Evolutionary conservation across 2,329 filamentous ascomycete species (phyloP), one percentile per base, ranked within the genome.

Genomic region (Aspergillus nomiae): DNA sequence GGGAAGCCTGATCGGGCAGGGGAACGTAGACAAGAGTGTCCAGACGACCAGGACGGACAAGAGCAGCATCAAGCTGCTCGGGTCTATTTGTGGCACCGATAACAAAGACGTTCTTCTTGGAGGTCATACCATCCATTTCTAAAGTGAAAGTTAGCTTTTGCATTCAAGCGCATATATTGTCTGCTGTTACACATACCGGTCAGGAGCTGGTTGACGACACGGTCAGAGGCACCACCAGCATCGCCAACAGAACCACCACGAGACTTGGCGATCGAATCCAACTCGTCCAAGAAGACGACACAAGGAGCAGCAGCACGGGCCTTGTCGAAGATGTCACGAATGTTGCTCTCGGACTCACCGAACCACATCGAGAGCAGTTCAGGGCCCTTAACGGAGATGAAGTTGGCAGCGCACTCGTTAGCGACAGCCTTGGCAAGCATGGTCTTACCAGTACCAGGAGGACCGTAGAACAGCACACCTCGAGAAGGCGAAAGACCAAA

Each of bases 21-120:
- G 95, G 95, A 71, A 99, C 95, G 79, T 99, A 99, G 80, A 99
- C 95, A 70, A 99, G 89, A 43, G 94, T 98, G 81, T 99, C 95
- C 56, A 99, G 91, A 93, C 95, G 95, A 72, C 95, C 95, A 62
- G 95, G 95, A 87, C 95, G 94, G 87, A 94, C 97, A 73, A 99
- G 87, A 72, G 95, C 95, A 78, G 95, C 95, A 81, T 99, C 95
- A 64, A 99, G 91, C 85, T 98, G 95, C 85, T 99, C 95, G 50
- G 95, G 95, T 84, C 95, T 88, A 86, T 99, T 99, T 81, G 95
- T 99, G 53, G 95, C 95, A 79, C 95, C 95, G 73, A 99, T 99
- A 69, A 99, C 95, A 82, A 99, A 99, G 69, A 99, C 95, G 79
- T 99, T 99, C 91, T 99, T 99, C 92, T 99, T 99, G 45, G 94